A percentile compares a stretch with the other conserved stretches of the same genome.
These are phyloP conservation scores for Alectoria sarmentosa DNA, from an alignment of 495 filamentous ascomycete species.

Conservation along the genomic window DNA sequence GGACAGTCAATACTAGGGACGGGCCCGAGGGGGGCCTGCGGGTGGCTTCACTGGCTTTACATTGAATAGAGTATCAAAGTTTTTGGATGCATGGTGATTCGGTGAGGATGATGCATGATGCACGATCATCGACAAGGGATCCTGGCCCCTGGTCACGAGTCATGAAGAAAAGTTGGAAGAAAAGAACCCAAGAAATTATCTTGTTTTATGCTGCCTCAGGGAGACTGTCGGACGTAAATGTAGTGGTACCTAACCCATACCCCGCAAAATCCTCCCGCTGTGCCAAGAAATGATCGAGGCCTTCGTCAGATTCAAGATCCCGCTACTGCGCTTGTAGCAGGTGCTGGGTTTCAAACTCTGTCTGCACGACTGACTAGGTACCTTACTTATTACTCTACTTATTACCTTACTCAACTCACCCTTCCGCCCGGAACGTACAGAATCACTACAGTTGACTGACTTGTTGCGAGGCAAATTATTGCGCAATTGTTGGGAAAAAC, in stretches of 20 bases:
- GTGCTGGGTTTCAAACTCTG: neutral
- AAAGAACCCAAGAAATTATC: too few species aligned
- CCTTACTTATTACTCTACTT: too few species aligned
- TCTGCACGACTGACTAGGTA: too few species aligned
- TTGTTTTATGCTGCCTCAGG: too few species aligned
- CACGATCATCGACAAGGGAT: neutral
- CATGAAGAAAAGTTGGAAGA: too few species aligned
- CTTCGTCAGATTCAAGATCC: too few species aligned
- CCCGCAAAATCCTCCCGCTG: conserved; percentile 16
- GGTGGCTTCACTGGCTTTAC: too few species aligned
- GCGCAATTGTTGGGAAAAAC: neutral
- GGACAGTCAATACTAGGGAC: neutral
- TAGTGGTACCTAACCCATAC: too few species aligned
- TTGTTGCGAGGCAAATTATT: neutral
- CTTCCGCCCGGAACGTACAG: too few species aligned
- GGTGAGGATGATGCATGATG: conserved; percentile 1
- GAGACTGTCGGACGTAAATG: too few species aligned
- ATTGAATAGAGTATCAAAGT: neutral
- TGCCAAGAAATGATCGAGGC: neutral
- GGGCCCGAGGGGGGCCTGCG: conserved; percentile 16
- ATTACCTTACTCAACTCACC: too few species aligned
- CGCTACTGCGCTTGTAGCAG: neutral
- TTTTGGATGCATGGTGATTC: neutral
- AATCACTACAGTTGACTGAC: neutral
- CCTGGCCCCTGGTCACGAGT: conserved; percentile 9